A percentile compares a stretch with the other conserved stretches of the same genome.
Evolutionary conservation across 2,329 filamentous ascomycete genomes (phyloP).

Genomic region (Hymenoscyphus infarciens): DNA sequence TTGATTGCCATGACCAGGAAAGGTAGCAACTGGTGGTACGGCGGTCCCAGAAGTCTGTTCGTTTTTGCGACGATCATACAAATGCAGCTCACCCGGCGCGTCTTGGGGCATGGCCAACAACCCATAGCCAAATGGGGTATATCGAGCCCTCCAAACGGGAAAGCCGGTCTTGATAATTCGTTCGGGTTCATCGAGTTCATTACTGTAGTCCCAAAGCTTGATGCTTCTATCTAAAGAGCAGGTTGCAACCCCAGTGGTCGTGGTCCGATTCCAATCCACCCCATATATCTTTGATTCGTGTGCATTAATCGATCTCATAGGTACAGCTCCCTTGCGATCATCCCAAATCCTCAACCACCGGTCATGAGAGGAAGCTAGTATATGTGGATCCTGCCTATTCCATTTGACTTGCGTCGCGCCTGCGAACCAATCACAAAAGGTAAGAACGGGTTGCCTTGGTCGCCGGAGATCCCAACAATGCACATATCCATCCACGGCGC

Average conservation of each 20-base stretch:
- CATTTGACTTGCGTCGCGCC: slow-evolving; percentile 95
- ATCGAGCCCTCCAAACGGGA: slow-evolving; percentile 85
- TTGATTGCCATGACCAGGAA: slow-evolving; percentile 55
- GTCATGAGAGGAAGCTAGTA: slow-evolving; percentile 88
- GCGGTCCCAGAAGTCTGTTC: slow-evolving; percentile 44
- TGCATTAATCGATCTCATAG: slow-evolving; percentile 79
- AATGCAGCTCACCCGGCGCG: slow-evolving; percentile 76
- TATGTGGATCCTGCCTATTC: slow-evolving; percentile 81
- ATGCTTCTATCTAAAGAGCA: slow-evolving; percentile 90
- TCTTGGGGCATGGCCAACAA: slow-evolving; percentile 89
- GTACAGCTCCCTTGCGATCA: slow-evolving; percentile 71
- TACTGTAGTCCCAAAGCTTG: slow-evolving; percentile 84
- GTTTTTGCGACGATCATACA: slow-evolving; percentile 65
- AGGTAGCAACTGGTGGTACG: slow-evolving; percentile 52
- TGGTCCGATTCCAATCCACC: slow-evolving; percentile 85
- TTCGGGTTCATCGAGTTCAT: slow-evolving; percentile 61
- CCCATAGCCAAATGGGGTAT: slow-evolving; percentile 85
- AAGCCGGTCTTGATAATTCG: slow-evolving; percentile 78
- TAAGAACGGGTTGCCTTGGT: slow-evolving; percentile 68
- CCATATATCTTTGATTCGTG: slow-evolving; percentile 94
- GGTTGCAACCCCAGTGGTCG: slow-evolving; percentile 69
- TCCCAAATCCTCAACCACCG: slow-evolving; percentile 88
- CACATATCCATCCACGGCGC: slow-evolving; percentile 88
- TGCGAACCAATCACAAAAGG: slow-evolving; percentile 89
- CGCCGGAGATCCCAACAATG: slow-evolving; percentile 86